A percentile compares a stretch with the other conserved stretches of the same genome.
Evolutionary conservation across 306 rosid genomes (phyloP).

Genomic region (Trifolium fragiferum): DNA sequence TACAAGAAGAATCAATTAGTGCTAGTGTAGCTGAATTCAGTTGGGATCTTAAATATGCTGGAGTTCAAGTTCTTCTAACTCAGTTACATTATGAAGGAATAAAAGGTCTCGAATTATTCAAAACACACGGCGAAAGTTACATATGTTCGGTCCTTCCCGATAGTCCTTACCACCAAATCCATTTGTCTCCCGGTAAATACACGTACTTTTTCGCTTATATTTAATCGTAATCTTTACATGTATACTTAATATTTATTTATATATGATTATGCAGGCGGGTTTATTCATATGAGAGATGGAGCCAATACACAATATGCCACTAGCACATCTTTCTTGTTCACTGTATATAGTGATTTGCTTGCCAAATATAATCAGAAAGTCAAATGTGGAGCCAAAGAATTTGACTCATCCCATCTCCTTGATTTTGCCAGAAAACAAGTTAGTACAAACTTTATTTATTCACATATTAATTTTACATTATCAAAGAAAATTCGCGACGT

Average conservation of each 20-base stretch:
- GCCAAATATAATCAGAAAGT: constrained; percentile 51
- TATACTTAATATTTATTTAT: not conserved
- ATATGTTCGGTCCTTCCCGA: constrained; percentile 81
- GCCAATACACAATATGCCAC: constrained; percentile 90
- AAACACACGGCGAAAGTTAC: constrained; percentile 68
- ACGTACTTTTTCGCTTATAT: not conserved
- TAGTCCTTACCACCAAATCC: constrained; percentile 75
- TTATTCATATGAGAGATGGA: constrained; percentile 80
- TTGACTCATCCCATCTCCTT: constrained; percentile 46
- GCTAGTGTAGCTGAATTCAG: constrained; percentile 80
- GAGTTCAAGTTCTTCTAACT: constrained; percentile 76
- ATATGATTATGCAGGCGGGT: constrained; percentile 54
- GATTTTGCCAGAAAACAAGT: constrained; percentile 77
- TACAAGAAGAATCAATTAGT: constrained; percentile 68
- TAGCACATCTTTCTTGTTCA: constrained; percentile 57
- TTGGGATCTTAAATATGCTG: constrained; percentile 97
- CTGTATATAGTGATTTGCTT: constrained; percentile 67
- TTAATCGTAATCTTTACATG: not conserved
- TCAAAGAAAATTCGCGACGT: not conserved
- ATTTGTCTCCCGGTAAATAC: constrained; percentile 58
- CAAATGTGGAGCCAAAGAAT: constrained; percentile 54
- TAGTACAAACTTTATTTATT: not conserved
- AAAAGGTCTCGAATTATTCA: constrained; percentile 52
- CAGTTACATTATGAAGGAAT: constrained; percentile 70
- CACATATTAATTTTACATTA: not conserved